phyloP scores from a whole-genome alignment of 2,329 filamentous ascomycete species.

The Cordyceps fumosorosea region DNA sequence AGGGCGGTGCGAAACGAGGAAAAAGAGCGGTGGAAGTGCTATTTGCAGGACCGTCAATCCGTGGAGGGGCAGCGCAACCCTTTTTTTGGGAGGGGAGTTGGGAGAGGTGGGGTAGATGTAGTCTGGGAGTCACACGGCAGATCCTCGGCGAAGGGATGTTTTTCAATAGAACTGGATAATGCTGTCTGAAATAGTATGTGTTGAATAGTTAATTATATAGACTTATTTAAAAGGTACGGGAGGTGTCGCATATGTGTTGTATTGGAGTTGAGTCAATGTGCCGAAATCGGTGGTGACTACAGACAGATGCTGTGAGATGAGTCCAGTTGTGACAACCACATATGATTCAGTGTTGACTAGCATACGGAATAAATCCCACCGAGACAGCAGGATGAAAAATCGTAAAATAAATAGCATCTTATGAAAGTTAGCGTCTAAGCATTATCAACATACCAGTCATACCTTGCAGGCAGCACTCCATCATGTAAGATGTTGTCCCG shows the following conservation, averaged over 20 bases:
- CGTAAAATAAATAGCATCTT: background rate
- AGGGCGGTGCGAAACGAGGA: slow-evolving; percentile 20
- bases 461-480: no score
- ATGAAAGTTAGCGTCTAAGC: background rate
- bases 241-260: background rate
- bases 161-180: background rate
- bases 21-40: slow-evolving; percentile 24
- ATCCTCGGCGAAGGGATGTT: slow-evolving; percentile 3
- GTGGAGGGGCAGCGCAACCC: slow-evolving; percentile 6
- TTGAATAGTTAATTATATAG: background rate
- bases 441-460: background rate
- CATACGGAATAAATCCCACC: background rate
- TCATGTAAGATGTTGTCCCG: no score
- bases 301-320: background rate
- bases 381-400: background rate
- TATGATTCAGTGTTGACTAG: background rate
- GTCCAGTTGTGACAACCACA: background rate
- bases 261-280: background rate
- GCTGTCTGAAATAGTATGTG: background rate
- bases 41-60: slow-evolving; percentile 17
- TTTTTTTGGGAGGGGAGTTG: slow-evolving; percentile 16
- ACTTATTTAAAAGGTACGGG: background rate
- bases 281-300: slow-evolving; percentile 5
- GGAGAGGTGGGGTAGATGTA: background rate
- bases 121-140: slow-evolving; percentile 9